These are phyloP conservation scores for Aureobasidium zeae DNA, from an alignment of 2,329 filamentous ascomycete species.

Conservation along the genomic window DNA sequence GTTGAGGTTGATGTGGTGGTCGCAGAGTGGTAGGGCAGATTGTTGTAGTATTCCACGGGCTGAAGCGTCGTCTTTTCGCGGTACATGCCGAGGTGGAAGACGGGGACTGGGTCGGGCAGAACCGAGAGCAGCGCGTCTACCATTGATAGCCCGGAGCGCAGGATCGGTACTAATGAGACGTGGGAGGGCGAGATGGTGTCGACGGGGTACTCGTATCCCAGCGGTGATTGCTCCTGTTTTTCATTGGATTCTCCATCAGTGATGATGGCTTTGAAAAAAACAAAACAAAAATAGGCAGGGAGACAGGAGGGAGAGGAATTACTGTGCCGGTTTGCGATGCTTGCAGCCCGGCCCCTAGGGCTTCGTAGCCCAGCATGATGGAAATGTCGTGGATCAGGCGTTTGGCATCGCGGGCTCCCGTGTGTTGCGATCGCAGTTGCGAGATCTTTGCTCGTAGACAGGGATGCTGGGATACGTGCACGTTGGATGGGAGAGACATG, in stretches of 20 bases:
- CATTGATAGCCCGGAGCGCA: conserved; percentile 89
- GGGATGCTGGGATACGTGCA: conserved; percentile 75
- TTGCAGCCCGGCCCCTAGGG: conserved; percentile 56
- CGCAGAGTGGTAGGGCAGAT: conserved; percentile 63
- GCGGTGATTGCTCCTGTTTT: conserved; percentile 55
- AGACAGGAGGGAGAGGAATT: conserved; percentile 43
- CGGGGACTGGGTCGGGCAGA: conserved; percentile 67
- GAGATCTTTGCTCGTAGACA: conserved; percentile 83
- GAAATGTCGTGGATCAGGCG: conserved; percentile 77
- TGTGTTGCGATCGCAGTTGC: conserved; percentile 66
- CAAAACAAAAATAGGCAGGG: conserved; percentile 6
- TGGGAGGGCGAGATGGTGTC: conserved; percentile 53
- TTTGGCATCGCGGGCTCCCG: conserved; percentile 67
- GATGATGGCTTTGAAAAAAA: conserved; percentile 17
- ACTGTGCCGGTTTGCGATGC: conserved; percentile 48
- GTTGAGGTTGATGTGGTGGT: conserved; percentile 33
- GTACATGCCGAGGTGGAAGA: conserved; percentile 93
- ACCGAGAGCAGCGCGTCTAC: conserved; percentile 76
- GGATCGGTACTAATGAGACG: conserved; percentile 79
- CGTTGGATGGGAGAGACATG: conserved; percentile 41
- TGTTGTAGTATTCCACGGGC: conserved; percentile 97
- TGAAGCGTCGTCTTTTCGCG: conserved; percentile 79
- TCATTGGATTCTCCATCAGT: conserved; percentile 16
- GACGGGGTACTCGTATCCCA: conserved; percentile 66
- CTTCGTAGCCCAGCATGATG: conserved; percentile 72